phyloP scores from a whole-genome alignment of 2,329 filamentous ascomycete genomes.

The Graphium sp. region DNA sequence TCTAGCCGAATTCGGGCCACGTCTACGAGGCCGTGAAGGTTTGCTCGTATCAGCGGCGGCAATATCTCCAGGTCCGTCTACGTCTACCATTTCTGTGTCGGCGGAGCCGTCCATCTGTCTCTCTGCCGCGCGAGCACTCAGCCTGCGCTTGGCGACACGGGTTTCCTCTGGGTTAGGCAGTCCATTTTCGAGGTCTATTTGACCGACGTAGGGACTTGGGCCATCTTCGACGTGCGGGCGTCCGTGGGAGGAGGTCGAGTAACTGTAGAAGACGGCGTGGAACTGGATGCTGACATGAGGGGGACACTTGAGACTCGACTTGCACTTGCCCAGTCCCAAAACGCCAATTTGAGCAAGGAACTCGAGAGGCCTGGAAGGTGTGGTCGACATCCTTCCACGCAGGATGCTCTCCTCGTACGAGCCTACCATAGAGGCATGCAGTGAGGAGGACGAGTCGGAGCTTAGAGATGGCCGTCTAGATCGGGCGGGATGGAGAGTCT shows the following conservation, averaged over 20 bases:
- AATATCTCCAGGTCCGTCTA: not conserved
- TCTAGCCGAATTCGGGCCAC: constrained; percentile 23
- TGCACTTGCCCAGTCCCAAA: constrained; percentile 76
- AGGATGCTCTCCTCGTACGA: constrained; percentile 97
- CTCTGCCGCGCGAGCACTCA: constrained; percentile 24
- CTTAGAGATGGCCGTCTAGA: constrained; percentile 53
- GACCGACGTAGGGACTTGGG: constrained; percentile 88
- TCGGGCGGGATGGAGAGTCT: constrained; percentile 25
- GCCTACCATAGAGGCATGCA: constrained; percentile 90
- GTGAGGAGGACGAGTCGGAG: constrained; percentile 59
- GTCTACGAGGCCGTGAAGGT: constrained; percentile 15
- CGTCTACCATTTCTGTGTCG: not conserved
- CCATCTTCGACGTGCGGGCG: constrained; percentile 58
- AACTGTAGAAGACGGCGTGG: constrained; percentile 92
- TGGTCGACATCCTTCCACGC: constrained; percentile 90
- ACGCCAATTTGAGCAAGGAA: constrained; percentile 95
- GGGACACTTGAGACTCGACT: constrained; percentile 68
- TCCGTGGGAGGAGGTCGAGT: constrained; percentile 47
- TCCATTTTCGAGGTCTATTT: constrained; percentile 77
- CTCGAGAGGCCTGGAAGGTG: constrained; percentile 77
- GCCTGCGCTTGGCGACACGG: constrained; percentile 27
- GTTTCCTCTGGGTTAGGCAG: constrained; percentile 37
- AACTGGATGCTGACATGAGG: constrained; percentile 83
- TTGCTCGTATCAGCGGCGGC: not conserved
- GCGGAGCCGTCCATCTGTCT: constrained; percentile 9